Evolutionary conservation across 176 grass and related monocot species (phyloP), one percentile per base, ranked within the genome.

Genomic region (Areca catechu): DNA sequence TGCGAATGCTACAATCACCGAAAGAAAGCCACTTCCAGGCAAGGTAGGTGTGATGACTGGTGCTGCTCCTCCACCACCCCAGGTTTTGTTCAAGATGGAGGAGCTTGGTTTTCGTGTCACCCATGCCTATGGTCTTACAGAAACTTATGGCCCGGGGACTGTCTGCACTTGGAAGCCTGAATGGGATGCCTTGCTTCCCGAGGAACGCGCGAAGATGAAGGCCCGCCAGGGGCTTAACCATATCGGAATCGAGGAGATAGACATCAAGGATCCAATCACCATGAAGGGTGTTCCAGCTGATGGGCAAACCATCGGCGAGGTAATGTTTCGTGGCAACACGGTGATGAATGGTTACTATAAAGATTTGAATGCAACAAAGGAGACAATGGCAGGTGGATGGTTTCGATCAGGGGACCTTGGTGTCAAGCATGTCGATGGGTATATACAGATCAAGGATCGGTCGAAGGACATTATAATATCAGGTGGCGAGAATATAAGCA

Each of bases 401-500:
- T 58, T 86, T 25, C 74, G 51, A 65, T 66, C 59, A 4, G 78
- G 83, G 0, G 83, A 86, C 65, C 83, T 86, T 22, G 78, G 60
- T 53, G 65, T 86, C 20, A 63, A 70, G 25, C 78, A 86, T 2
- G 23, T 56, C 0, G 74, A 86, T 16, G 74, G 78, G 37, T 86
- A 78, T 74, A 70, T 86, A 4, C 23, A 86, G 56, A 20, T 86
- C 55, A 86, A 86, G 70, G 83, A 86, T 49, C 47, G 78, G 70
- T 57, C 74, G 60, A 80, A 73, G 74, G 83, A 86, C 60, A 74
- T 65, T 54, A 80, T 86, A 58, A 76, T 77, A 10, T 73, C 72
- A 0, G 78, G 69, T 16, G 74, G 83, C 5, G 68, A 76, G 74
- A 86, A 73, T 53, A 72, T 86, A 48, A 80, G 83, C 69, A 81